Conservation (phyloP, 176 grass and related monocot species). For the Avena atlantica region DNA sequence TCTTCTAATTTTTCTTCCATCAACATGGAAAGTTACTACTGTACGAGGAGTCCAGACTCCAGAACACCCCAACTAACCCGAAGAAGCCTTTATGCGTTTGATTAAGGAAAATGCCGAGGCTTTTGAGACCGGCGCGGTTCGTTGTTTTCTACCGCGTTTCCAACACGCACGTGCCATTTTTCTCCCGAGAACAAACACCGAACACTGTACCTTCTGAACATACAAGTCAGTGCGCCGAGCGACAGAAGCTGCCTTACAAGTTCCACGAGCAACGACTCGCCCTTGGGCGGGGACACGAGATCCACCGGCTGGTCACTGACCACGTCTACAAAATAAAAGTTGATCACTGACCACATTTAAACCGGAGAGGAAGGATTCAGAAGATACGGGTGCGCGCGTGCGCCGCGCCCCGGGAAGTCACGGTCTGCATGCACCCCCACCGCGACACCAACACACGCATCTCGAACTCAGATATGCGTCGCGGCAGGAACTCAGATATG, state of each 20-base stretch:
- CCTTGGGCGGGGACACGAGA: background rate
- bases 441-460: background rate
- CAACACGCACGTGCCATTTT: background rate
- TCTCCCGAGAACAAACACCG: background rate
- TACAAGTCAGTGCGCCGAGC: background rate
- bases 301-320: slow-evolving; percentile 4
- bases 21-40: background rate
- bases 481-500: background rate
- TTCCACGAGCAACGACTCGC: slow-evolving; percentile 27
- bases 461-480: background rate
- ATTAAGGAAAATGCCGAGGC: background rate
- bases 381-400: background rate
- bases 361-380: no score
- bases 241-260: slow-evolving; percentile 50
- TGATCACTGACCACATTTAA: slow-evolving; percentile 13
- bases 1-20: background rate
- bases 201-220: background rate
- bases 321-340: background rate
- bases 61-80: background rate
- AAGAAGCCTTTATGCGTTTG: background rate
- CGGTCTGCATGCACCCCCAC: background rate
- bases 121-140: background rate
- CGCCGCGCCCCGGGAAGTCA: background rate
- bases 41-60: background rate
- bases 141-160: slow-evolving; percentile 42